Evolutionary conservation across 352 stramenopile species (phyloP).

Genomic region (Globisporangium okanoganense): DNA sequence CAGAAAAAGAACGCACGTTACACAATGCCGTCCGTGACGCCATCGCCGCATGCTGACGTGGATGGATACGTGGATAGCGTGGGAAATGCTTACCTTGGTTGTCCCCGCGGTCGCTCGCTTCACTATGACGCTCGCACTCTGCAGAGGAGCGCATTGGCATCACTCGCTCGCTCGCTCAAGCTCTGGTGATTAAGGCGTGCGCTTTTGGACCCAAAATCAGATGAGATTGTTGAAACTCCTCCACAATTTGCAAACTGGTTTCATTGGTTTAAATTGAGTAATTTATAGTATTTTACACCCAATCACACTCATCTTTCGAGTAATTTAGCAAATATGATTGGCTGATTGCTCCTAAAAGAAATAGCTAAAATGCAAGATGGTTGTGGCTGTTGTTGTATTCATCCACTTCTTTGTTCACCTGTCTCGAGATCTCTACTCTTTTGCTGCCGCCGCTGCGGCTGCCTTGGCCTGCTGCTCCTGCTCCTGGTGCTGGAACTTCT

Average conservation of each 20-base stretch:
- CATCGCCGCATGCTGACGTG: neutral
- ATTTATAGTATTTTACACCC: neutral
- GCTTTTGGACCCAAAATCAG: conserved; percentile 4
- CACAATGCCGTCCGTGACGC: neutral
- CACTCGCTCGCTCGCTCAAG: neutral
- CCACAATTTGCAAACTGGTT: neutral
- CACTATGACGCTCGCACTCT: neutral
- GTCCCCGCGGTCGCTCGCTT: neutral
- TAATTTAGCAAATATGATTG: too few relatives aligned
- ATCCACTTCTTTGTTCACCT: neutral
- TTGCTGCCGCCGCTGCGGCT: neutral
- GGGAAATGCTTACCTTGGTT: neutral
- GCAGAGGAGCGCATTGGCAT: neutral
- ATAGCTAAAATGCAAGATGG: too few relatives aligned
- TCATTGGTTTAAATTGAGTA: neutral
- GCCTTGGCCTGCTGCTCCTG: conserved; percentile 23
- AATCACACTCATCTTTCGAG: too few relatives aligned
- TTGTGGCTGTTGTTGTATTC: neutral
- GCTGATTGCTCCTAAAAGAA: too few relatives aligned
- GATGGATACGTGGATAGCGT: neutral
- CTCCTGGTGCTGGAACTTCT: conserved; percentile 16
- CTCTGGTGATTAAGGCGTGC: neutral
- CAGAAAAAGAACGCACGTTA: neutral
- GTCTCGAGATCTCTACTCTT: neutral
- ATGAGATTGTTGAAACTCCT: neutral